These are phyloP conservation scores for Camellia oleifera DNA, from an alignment of 179 eudicot species.

Conservation along the genomic window DNA sequence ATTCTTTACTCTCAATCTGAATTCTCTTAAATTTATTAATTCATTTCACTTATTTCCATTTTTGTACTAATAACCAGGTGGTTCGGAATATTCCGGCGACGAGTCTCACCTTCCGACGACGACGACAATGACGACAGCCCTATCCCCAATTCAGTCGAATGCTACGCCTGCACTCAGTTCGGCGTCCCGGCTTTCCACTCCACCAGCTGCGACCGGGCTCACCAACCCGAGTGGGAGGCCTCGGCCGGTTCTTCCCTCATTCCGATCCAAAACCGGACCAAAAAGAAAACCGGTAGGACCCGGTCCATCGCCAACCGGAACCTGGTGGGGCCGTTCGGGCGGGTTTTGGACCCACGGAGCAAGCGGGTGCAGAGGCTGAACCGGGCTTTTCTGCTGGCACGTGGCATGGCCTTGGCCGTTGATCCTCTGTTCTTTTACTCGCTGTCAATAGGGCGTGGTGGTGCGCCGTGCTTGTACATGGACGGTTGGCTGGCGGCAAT, in stretches of 20 bases:
- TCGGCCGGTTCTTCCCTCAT: conserved; percentile 81
- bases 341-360: conserved; percentile 69
- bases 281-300: background rate
- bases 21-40: background rate
- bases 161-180: conserved; percentile 88
- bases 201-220: conserved; percentile 79
- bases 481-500: conserved; percentile 61
- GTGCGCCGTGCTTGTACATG: conserved; percentile 75
- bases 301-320: background rate
- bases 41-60: no score
- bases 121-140: conserved; percentile 13
- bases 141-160: conserved; percentile 40
- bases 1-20: background rate
- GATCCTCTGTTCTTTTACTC: conserved; percentile 91
- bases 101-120: background rate
- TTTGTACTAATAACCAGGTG: conserved; percentile 12
- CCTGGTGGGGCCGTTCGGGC: conserved; percentile 30
- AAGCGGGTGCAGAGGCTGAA: conserved; percentile 71
- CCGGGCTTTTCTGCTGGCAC: conserved; percentile 60
- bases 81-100: conserved; percentile 10
- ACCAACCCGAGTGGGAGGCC: conserved; percentile 85
- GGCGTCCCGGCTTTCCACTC: conserved; percentile 93
- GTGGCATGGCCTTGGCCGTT: conserved; percentile 77
- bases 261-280: conserved; percentile 39
- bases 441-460: conserved; percentile 63